Evolutionary conservation across 805 yeast species (phyloP).

Genomic region (Aciculoconidium aculeatum): DNA sequence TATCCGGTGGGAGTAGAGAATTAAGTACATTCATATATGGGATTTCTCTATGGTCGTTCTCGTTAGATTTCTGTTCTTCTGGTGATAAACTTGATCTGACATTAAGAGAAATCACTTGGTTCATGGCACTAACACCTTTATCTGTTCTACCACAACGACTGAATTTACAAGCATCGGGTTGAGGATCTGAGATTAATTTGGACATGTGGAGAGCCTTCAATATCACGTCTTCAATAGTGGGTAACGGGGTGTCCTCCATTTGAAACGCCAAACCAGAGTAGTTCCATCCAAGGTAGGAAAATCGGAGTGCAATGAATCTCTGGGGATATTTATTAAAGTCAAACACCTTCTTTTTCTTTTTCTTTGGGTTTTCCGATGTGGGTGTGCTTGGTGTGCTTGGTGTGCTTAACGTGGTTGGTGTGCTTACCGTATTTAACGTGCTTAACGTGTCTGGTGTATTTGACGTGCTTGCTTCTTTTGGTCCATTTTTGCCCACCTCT

Average conservation of each 20-base stretch:
- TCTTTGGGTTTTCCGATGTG: constrained; percentile 4
- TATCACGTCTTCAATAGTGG: constrained; percentile 79
- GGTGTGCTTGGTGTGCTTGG: background rate
- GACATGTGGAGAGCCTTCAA: constrained; percentile 66
- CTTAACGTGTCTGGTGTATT: too few species aligned
- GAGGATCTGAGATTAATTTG: constrained; percentile 54
- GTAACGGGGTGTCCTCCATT: constrained; percentile 65
- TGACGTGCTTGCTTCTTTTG: too few species aligned
- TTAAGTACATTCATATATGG: constrained; percentile 75
- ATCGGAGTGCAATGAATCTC: constrained; percentile 71
- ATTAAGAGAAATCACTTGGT: constrained; percentile 79
- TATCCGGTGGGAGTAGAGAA: constrained; percentile 72
- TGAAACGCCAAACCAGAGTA: constrained; percentile 89
- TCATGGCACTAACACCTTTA: constrained; percentile 94
- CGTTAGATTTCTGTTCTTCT: constrained; percentile 56
- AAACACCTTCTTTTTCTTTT: constrained; percentile 39
- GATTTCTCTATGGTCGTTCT: constrained; percentile 60
- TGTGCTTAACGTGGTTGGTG: constrained; percentile 1
- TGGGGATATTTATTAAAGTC: constrained; percentile 60
- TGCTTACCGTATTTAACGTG: background rate
- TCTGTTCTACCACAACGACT: constrained; percentile 95
- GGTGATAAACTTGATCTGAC: constrained; percentile 62
- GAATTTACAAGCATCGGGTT: constrained; percentile 61
- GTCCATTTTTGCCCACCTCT: too few species aligned
- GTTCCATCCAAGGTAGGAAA: constrained; percentile 91